Evolutionary conservation across 495 filamentous ascomycete genomes (phyloP).

Genomic region (Talaromyces trachyspermus): DNA sequence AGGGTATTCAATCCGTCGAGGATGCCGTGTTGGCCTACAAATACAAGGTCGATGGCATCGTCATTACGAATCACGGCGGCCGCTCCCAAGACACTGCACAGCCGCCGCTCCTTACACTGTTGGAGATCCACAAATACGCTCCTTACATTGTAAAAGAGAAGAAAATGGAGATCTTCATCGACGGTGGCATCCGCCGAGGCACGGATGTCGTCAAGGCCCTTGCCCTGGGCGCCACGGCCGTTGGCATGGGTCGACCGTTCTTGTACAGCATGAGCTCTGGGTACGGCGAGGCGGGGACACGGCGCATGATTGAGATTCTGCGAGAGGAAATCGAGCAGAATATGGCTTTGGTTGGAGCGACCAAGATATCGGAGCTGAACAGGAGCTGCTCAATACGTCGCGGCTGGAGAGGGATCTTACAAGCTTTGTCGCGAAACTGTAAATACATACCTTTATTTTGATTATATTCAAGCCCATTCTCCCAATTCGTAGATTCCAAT

Average conservation of each 20-base stretch:
- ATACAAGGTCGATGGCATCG: conserved; percentile 70
- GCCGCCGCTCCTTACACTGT: conserved; percentile 62
- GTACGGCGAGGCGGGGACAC: conserved; percentile 30
- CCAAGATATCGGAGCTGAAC: conserved; percentile 18
- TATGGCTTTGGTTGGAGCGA: conserved; percentile 32
- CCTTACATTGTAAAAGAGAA: conserved; percentile 45
- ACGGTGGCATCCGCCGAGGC: conserved; percentile 74
- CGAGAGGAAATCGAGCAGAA: conserved; percentile 32
- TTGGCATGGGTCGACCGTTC: conserved; percentile 80
- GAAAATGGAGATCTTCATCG: conserved; percentile 72
- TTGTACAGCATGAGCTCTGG: conserved; percentile 71
- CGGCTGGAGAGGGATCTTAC: conserved; percentile 30
- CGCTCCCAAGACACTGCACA: conserved; percentile 50
- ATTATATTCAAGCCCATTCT: not conserved
- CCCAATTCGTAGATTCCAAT: no score
- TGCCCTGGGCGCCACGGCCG: conserved; percentile 75
- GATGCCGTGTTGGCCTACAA: conserved; percentile 73
- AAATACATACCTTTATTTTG: conserved; percentile 2
- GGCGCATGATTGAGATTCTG: conserved; percentile 25
- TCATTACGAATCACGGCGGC: conserved; percentile 51
- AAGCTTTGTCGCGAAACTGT: conserved; percentile 26
- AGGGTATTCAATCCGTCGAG: conserved; percentile 84
- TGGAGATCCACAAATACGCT: conserved; percentile 65
- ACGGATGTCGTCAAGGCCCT: conserved; percentile 87
- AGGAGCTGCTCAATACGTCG: conserved; percentile 29